Evolutionary conservation across 306 rosid genomes (phyloP).

Genomic region (Hippophae tibetana): DNA sequence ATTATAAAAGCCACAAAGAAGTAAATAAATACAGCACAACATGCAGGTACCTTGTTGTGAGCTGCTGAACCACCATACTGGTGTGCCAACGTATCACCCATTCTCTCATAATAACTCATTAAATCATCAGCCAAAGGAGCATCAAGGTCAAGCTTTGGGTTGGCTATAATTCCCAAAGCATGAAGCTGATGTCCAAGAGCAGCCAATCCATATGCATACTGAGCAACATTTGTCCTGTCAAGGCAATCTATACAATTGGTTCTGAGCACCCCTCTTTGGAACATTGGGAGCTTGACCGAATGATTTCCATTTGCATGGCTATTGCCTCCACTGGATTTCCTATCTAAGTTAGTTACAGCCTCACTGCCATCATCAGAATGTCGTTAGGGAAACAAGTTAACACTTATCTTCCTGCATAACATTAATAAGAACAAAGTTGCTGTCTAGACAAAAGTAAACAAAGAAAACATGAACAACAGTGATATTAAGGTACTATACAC

Average conservation of each 20-base stretch:
- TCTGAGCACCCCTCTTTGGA: conserved; percentile 79
- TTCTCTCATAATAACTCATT: conserved; percentile 78
- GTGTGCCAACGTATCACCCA: conserved; percentile 93
- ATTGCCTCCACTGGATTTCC: conserved; percentile 23
- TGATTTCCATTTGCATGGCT: conserved; percentile 33
- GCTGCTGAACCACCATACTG: conserved; percentile 99
- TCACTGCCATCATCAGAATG: conserved; percentile 21
- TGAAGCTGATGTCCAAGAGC: conserved; percentile 83
- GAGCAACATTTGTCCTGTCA: conserved; percentile 97
- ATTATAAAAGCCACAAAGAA: not conserved
- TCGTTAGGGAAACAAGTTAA: conserved; percentile 22
- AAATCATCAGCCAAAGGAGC: conserved; percentile 64
- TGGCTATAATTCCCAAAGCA: conserved; percentile 47
- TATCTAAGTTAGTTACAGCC: conserved; percentile 23
- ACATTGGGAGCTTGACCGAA: conserved; percentile 32
- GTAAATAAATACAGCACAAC: not conserved
- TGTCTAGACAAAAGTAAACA: not conserved
- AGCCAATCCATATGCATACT: conserved; percentile 81
- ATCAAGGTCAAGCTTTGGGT: conserved; percentile 52
- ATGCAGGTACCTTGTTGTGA: conserved; percentile 70
- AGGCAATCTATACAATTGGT: conserved; percentile 97
- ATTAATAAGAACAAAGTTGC: conserved; percentile 3
- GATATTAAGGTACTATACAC: too few species aligned
- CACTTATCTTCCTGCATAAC: conserved; percentile 37
- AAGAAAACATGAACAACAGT: too few species aligned